Evolutionary conservation across 2,329 filamentous ascomycete genomes (phyloP).

Genomic region (Fusarium secorum): DNA sequence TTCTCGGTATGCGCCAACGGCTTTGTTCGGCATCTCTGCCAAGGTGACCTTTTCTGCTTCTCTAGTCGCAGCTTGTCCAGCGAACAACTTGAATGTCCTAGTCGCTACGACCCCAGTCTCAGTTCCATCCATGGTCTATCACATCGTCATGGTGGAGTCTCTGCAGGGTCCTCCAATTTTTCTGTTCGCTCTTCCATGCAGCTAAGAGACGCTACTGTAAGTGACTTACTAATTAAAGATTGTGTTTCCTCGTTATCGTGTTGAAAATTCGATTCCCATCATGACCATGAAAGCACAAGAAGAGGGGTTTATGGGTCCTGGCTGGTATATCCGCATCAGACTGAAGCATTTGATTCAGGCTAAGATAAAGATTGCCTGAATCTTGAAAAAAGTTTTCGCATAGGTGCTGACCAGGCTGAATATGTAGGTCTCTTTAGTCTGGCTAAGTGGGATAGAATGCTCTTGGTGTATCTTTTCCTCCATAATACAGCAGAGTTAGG

Average conservation of each 20-base stretch:
- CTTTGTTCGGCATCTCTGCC: background rate
- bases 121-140: slow-evolving; percentile 1
- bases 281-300: background rate
- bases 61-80: background rate
- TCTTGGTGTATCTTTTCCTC: background rate
- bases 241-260: slow-evolving; percentile 17
- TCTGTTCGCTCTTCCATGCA: slow-evolving; percentile 24
- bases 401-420: background rate
- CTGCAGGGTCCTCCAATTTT: slow-evolving; percentile 34
- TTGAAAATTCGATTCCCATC: slow-evolving; percentile 14
- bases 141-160: slow-evolving; percentile 36
- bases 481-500: background rate
- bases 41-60: background rate
- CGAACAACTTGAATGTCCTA: background rate
- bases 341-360: background rate
- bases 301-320: slow-evolving; percentile 14
- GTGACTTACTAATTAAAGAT: slow-evolving; percentile 25
- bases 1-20: background rate
- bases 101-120: background rate
- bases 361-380: background rate
- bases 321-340: slow-evolving; percentile 2
- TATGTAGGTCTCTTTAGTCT: background rate
- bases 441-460: background rate
- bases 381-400: background rate
- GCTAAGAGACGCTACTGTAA: slow-evolving; percentile 13